Percentiles rank a stretch among this genome's conserved stretches.
phyloP scores from a whole-genome alignment of 108 stramenopile species.

The Phaeodactylum tricornutum region DNA sequence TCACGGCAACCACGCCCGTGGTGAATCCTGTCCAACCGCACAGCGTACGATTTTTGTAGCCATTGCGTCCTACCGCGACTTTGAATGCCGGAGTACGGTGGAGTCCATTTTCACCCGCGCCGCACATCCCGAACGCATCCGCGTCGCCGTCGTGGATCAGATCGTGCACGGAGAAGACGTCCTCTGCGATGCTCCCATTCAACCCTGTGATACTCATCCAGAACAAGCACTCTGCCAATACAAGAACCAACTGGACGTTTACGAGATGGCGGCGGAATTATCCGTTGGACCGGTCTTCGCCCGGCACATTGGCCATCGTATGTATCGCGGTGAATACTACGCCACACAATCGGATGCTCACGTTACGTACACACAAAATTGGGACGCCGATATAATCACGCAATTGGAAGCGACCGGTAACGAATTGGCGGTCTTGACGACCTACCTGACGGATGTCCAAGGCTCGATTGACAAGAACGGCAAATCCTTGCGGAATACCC shows the following conservation, averaged over 20 bases:
- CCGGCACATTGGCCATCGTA: slow-evolving; percentile 74
- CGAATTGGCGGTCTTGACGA: slow-evolving; percentile 89
- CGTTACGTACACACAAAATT: slow-evolving; percentile 79
- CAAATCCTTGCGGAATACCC: slow-evolving; percentile 57
- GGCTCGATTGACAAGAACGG: slow-evolving; percentile 62
- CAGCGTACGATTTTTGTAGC: slow-evolving; percentile 71
- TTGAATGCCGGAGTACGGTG: slow-evolving; percentile 64
- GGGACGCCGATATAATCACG: slow-evolving; percentile 84
- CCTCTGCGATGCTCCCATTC: slow-evolving; percentile 59
- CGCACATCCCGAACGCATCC: slow-evolving; percentile 25
- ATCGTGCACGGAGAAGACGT: slow-evolving; percentile 70
- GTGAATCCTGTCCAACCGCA: slow-evolving; percentile 47
- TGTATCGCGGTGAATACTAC: slow-evolving; percentile 91
- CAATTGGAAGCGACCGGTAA: slow-evolving; percentile 73
- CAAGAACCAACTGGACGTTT: slow-evolving; percentile 66
- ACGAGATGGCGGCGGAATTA: slow-evolving; percentile 62
- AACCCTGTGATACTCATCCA: slow-evolving; percentile 58
- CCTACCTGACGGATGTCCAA: slow-evolving; percentile 76
- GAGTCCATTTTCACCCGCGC: slow-evolving; percentile 54
- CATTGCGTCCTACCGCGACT: slow-evolving; percentile 77
- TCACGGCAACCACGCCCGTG: slow-evolving; percentile 43
- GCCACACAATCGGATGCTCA: slow-evolving; percentile 94
- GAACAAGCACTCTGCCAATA: slow-evolving; percentile 66
- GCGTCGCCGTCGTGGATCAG: slow-evolving; percentile 68
- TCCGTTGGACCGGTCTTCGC: slow-evolving; percentile 88